Evolutionary conservation across 2,329 filamentous ascomycete species (phyloP).

Genomic region (Fonsecaea pedrosoi): DNA sequence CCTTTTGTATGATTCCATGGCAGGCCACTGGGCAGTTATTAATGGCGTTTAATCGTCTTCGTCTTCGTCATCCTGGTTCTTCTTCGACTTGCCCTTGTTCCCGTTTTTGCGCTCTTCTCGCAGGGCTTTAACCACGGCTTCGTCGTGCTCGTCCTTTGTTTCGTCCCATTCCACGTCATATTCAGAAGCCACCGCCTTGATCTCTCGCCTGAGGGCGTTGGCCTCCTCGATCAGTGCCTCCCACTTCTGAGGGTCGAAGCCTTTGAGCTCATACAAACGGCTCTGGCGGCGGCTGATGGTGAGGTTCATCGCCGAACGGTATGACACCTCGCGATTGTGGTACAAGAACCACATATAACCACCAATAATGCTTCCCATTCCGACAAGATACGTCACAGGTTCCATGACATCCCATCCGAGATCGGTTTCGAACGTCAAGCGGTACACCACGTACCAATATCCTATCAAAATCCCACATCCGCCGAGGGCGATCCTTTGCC

Average conservation of each 20-base stretch:
- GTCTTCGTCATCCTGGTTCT: conserved; percentile 47
- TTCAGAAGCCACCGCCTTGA: conserved; percentile 79
- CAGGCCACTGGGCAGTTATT: conserved; percentile 25
- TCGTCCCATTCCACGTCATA: conserved; percentile 94
- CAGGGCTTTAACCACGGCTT: conserved; percentile 61
- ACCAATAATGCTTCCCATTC: conserved; percentile 83
- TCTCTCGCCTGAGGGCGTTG: conserved; percentile 77
- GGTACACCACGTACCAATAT: conserved; percentile 85
- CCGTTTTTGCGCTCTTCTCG: conserved; percentile 56
- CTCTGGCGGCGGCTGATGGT: conserved; percentile 81
- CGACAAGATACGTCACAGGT: conserved; percentile 65
- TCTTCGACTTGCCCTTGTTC: conserved; percentile 44
- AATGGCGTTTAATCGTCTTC: conserved; percentile 37
- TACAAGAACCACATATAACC: conserved; percentile 95
- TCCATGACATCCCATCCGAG: conserved; percentile 78
- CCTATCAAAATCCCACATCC: conserved; percentile 75
- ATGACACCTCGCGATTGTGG: conserved; percentile 87
- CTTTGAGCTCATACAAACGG: conserved; percentile 74
- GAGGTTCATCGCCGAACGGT: conserved; percentile 84
- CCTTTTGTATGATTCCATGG: conserved; percentile 17
- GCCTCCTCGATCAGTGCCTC: conserved; percentile 79
- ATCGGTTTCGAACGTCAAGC: conserved; percentile 71
- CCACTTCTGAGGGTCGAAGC: conserved; percentile 80
- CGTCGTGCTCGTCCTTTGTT: conserved; percentile 71
- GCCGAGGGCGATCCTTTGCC: conserved; percentile 78